Base-by-base conservation (phyloP, 1,284 basidiomycete genomes). In the Gomphus sp. region DNA sequence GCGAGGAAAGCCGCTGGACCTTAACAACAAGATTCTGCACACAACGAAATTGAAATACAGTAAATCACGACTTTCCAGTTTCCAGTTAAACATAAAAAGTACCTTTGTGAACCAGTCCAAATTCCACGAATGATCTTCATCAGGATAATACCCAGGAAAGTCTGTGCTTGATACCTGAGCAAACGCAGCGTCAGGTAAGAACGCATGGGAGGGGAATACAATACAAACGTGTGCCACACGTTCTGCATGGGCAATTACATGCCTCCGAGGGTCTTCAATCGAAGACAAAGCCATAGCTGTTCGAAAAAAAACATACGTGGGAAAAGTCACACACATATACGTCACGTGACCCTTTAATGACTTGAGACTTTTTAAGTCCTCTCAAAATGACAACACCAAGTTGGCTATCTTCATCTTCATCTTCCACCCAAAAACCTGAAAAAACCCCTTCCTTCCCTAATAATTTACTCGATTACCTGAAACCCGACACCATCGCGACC, bases 71-170 rank as follows among this genome's bases (percentile, higher is more conserved):
- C 59, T 44, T 22, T 22, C 63, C 47, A 39, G 4, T 16, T 12
- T 37, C 34, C 9, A 47, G 11, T 57, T 37, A 7, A 43, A 44
- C 43, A 71, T n/a, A 8, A 3, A 22, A 5, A 82, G 69, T 67
- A 93, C 92, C 77, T 88, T 68, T 72, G 81, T 81, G 73, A 96
- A 97, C 64, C 76, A 79, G 49, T 76, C 69, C 41, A 94, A 72
- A 71, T 87, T 77, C 93, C 93, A 98, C 1, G 84, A 81, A 67
- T 93, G 80, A 69, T 93, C 89, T 68, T 95, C 89, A 43, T 77
- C 82, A 0, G 92, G 87, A 66, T 89, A 85, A 68, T 93, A 85
- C 0, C 93, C 93, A 6, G 93, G 93, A 68, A 85, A 95, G 62
- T 95, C 89, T 8, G 88, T 88, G 64, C 85, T 92, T 0, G 89